Base-by-base conservation (phyloP, 257 asterid genomes). In the Striga asiatica region DNA sequence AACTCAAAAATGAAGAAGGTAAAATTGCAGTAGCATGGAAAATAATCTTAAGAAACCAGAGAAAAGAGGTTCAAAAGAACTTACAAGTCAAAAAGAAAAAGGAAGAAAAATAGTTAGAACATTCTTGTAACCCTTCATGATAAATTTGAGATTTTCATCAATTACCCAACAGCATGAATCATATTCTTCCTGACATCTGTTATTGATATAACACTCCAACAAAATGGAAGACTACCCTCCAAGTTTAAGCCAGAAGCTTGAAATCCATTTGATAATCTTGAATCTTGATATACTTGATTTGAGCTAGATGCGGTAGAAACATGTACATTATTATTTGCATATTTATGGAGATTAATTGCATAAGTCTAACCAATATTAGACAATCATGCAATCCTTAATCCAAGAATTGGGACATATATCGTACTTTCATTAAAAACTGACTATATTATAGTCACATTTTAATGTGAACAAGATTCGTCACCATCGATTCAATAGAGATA, bases 261-360 rank as follows among this genome's bases (percentile, higher is more conserved):
- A 37, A 27, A 16, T 56, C 47, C 5, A 49, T 34, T 7, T 18
- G 43, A 61, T 39, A 28, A 21, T 20, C 12, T 50, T 51, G 18
- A 22, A 10, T 57, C 35, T 20, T 46, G 45, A 38, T 45, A 52
- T 9, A 25, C 20, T 34, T 52, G 43, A 22, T 20, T 35, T 8
- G 14, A 43, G 52, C 48, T 48, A 18, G 19, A n/a, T n/a, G n/a
- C n/a, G 60, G 51, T 56, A 7, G 57, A 50, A 62, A 53, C 37
- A 50, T 41, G 60, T 8, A 57, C 10, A n/a, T n/a, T n/a, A n/a
- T n/a, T n/a, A n/a, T n/a, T n/a, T n/a, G n/a, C n/a, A n/a, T n/a
- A n/a, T n/a, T n/a, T n/a, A n/a, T n/a, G n/a, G n/a, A n/a, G n/a
- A n/a, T n/a, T 45, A 23, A 43, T 29, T 3, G 12, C 17, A 54